Percentiles rank a stretch among this genome's conserved stretches.
phyloP scores from a whole-genome alignment of 805 yeast species.

The Sungouiozyma ichnusensis region DNA sequence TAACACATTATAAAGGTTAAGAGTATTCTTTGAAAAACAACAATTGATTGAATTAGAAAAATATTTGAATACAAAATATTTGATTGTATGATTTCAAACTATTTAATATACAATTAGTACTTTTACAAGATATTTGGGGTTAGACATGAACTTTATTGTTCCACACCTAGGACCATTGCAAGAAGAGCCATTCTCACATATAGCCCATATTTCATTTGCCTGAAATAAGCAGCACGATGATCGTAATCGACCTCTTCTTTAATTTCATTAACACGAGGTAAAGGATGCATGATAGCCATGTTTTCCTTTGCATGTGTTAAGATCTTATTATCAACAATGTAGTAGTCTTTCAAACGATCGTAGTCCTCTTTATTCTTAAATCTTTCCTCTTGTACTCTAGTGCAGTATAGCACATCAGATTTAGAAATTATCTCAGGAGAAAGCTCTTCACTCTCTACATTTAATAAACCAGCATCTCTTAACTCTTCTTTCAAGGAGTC shows the following conservation, averaged over 20 bases:
- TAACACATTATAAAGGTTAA: no score
- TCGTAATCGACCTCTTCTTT: conserved; percentile 98
- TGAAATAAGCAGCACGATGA: conserved; percentile 98
- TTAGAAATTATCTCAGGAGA: conserved; percentile 77
- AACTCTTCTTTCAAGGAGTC: conserved; percentile 59
- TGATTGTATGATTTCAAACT: no score
- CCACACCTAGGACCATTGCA: conserved; percentile 97
- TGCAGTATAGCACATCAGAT: conserved; percentile 93
- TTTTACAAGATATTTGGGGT: no score
- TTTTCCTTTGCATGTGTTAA: conserved; percentile 90
- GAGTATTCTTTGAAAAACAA: no score
- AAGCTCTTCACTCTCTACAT: conserved; percentile 61
- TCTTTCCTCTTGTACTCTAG: conserved; percentile 97
- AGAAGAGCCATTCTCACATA: conserved; percentile 97
- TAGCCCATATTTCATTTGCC: conserved; percentile 98
- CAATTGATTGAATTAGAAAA: no score
- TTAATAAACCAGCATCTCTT: conserved; percentile 55
- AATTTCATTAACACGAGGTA: conserved; percentile 94
- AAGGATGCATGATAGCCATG: conserved; percentile 98
- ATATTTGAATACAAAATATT: no score
- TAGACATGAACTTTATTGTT: conserved; percentile 37
- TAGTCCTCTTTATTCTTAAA: conserved; percentile 67
- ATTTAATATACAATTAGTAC: no score
- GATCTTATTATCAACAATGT: conserved; percentile 85
- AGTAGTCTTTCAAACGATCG: conserved; percentile 80